Conservation (phyloP, 768 basidiomycete species). For the Lactarius tabidus region DNA sequence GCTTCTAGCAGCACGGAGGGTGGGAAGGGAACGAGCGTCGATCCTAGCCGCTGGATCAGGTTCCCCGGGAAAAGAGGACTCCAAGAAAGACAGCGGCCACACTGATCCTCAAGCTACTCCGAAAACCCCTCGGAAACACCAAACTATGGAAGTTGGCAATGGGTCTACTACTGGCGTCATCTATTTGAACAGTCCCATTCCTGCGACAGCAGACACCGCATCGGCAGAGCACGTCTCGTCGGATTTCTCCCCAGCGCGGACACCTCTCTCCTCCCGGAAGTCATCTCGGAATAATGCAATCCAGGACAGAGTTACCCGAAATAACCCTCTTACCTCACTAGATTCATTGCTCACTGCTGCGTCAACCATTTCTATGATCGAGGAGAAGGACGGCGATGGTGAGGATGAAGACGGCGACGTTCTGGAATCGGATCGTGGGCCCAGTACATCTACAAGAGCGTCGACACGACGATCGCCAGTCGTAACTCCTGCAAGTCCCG, state of each 20-base stretch:
- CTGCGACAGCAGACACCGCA: constrained; percentile 12
- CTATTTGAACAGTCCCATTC: constrained; percentile 24
- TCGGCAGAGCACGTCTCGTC: constrained; percentile 16
- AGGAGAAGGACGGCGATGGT: constrained; percentile 35
- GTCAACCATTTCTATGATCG: constrained; percentile 45
- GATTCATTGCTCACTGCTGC: constrained; percentile 62
- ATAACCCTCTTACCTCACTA: constrained; percentile 44
- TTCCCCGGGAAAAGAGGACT: constrained; percentile 31
- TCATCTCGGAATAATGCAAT: constrained; percentile 25
- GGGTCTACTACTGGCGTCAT: constrained; percentile 22
- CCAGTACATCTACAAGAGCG: constrained; percentile 11
- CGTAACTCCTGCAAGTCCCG: constrained; percentile 34
- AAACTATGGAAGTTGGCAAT: constrained; percentile 15
- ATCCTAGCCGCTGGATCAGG: constrained; percentile 53
- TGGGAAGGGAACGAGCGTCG: constrained; percentile 57
- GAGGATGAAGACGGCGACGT: constrained; percentile 26
- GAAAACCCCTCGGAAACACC: constrained; percentile 23
- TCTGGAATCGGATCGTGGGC: constrained; percentile 25
- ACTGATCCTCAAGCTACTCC: constrained; percentile 2
- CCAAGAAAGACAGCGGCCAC: constrained; percentile 37
- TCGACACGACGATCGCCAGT: constrained; percentile 31
- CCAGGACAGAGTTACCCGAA: constrained; percentile 27
- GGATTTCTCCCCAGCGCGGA: constrained; percentile 28
- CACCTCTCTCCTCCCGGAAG: constrained; percentile 17
- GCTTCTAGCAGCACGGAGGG: constrained; percentile 63